These are phyloP conservation scores for Polygonum maritimum DNA, from an alignment of 148 eudicot genomes.

Conservation along the genomic window DNA sequence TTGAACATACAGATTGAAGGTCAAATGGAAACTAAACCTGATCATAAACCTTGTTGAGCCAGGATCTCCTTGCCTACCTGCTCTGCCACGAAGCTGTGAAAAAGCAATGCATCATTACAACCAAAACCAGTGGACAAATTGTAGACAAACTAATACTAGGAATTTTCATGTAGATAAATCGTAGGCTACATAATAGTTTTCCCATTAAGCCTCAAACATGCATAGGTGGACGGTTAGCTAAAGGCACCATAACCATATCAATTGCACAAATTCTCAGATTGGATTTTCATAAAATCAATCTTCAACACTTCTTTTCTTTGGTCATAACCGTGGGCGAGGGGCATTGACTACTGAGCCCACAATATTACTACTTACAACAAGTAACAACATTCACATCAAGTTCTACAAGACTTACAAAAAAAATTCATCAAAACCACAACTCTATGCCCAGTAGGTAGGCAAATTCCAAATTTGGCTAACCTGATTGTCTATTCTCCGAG, in stretches of 20 bases:
- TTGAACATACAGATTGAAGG: neutral
- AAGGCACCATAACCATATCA: neutral
- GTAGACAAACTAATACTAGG: neutral
- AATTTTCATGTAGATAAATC: neutral
- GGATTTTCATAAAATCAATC: neutral
- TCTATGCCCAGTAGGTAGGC: slow-evolving; percentile 1
- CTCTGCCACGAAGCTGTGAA: slow-evolving; percentile 92
- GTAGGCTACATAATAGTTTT: neutral
- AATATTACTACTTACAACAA: neutral
- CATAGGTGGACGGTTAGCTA: neutral
- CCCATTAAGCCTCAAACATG: neutral
- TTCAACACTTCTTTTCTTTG: neutral
- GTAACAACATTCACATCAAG: neutral
- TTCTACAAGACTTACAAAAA: neutral
- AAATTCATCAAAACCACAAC: neutral
- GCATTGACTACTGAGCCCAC: neutral
- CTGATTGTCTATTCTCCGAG: slow-evolving; percentile 98
- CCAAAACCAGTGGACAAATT: neutral
- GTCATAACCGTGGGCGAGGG: neutral
- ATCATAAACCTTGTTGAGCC: slow-evolving; percentile 97
- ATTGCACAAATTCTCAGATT: neutral
- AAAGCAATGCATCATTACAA: slow-evolving; percentile 8
- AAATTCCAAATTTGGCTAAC: slow-evolving; percentile 23
- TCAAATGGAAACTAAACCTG: slow-evolving; percentile 38
- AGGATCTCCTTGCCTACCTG: slow-evolving; percentile 99